Conservation (phyloP, 2,329 filamentous ascomycete species). For the Curvularia eragrostidis region DNA sequence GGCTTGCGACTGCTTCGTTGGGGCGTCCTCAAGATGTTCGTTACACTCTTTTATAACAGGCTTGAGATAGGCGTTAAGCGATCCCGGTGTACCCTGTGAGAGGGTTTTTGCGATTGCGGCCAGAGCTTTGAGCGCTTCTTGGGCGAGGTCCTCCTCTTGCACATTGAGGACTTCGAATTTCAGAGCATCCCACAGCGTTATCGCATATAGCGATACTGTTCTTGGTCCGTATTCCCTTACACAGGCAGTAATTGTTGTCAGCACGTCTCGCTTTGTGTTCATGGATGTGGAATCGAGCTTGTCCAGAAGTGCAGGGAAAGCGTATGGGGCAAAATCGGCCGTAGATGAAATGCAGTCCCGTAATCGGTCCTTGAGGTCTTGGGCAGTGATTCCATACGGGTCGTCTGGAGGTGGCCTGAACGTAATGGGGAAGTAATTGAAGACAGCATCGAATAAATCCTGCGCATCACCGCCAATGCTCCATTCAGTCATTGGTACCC, state of each 20-base stretch:
- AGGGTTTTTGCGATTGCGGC: slow-evolving; percentile 63
- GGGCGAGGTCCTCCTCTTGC: slow-evolving; percentile 69
- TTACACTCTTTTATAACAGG: slow-evolving; percentile 71
- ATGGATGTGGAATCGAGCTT: slow-evolving; percentile 73
- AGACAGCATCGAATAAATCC: slow-evolving; percentile 70
- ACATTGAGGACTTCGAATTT: slow-evolving; percentile 73
- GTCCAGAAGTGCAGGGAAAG: slow-evolving; percentile 71
- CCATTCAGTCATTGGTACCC: slow-evolving; percentile 73
- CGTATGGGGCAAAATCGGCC: slow-evolving; percentile 67
- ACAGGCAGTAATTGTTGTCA: slow-evolving; percentile 68
- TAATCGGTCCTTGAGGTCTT: slow-evolving; percentile 69
- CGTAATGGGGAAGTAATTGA: slow-evolving; percentile 76
- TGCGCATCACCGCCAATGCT: slow-evolving; percentile 64
- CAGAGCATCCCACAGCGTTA: slow-evolving; percentile 71
- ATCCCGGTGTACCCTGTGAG: slow-evolving; percentile 56
- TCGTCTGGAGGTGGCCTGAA: slow-evolving; percentile 73
- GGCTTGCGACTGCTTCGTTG: slow-evolving; percentile 71
- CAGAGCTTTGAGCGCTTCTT: slow-evolving; percentile 64
- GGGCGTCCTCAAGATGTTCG: slow-evolving; percentile 71
- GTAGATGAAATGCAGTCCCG: slow-evolving; percentile 70
- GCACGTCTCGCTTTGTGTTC: slow-evolving; percentile 72
- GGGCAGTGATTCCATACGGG: slow-evolving; percentile 72
- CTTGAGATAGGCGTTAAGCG: slow-evolving; percentile 62
- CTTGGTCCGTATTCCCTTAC: slow-evolving; percentile 64
- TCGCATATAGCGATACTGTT: slow-evolving; percentile 67